These are phyloP conservation scores for Fusarium mundagurra DNA, from an alignment of 2,329 filamentous ascomycete species.

Conservation along the genomic window DNA sequence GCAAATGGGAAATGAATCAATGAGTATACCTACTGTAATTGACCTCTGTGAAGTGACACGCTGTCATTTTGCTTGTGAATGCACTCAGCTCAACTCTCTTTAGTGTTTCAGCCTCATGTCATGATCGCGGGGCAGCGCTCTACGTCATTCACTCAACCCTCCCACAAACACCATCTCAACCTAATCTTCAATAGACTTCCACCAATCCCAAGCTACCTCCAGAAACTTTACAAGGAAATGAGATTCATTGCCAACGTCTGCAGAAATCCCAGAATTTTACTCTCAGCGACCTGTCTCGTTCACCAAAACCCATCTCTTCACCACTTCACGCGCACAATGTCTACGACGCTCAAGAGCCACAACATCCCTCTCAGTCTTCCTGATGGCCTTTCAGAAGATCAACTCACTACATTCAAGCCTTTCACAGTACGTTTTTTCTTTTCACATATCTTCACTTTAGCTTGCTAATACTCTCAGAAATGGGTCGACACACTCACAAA, in stretches of 20 bases:
- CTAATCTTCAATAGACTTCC: neutral
- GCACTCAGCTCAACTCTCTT: neutral
- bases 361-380: conserved; percentile 56
- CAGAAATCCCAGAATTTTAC: neutral
- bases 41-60: neutral
- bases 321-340: conserved; percentile 27
- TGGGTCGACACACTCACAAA: conserved; percentile 60
- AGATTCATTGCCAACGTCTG: conserved; percentile 1
- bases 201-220: neutral
- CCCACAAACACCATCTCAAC: neutral
- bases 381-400: conserved; percentile 54
- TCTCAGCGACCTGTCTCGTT: neutral
- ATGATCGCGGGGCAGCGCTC: neutral
- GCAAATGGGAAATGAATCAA: neutral
- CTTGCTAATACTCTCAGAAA: conserved; percentile 46
- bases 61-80: neutral
- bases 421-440: conserved; percentile 55
- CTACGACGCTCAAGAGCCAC: conserved; percentile 38
- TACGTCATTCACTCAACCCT: conserved; percentile 15
- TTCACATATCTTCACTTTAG: neutral
- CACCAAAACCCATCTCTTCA: neutral
- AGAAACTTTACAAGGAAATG: conserved; percentile 38
- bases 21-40: neutral
- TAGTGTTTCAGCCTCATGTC: neutral
- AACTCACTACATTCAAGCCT: conserved; percentile 59